Evolutionary conservation across 78 protist genomes (phyloP).

Genomic region (Corallochytrium limacisporum): DNA sequence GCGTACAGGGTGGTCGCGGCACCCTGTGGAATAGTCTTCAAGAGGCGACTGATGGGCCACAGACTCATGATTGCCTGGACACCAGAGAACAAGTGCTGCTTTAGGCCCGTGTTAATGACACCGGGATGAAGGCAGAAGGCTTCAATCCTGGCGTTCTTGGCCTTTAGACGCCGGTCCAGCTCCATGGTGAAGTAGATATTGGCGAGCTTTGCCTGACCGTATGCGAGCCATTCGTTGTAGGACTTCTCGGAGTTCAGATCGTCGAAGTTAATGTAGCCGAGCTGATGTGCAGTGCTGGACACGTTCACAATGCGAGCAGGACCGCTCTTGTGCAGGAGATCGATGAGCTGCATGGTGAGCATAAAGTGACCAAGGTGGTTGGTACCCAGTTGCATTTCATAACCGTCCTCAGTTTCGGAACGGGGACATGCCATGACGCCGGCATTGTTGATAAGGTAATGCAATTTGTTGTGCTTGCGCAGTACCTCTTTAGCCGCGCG

Average conservation of each 20-base stretch:
- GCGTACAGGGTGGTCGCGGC: neutral
- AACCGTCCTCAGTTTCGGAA: slow-evolving; percentile 3
- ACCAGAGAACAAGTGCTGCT: neutral
- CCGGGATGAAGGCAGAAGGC: neutral
- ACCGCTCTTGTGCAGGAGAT: neutral
- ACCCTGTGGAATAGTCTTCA: neutral
- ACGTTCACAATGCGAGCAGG: neutral
- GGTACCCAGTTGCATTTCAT: neutral
- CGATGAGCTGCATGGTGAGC: neutral
- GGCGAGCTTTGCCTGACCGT: neutral
- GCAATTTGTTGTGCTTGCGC: neutral
- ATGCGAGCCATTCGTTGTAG: neutral
- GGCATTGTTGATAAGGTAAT: neutral
- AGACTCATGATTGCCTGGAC: neutral
- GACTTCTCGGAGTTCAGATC: neutral
- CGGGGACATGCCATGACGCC: neutral
- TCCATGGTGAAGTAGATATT: neutral
- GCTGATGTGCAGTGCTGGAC: neutral
- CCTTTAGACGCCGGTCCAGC: neutral
- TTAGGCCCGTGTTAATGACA: neutral
- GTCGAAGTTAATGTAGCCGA: neutral
- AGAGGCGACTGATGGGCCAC: neutral
- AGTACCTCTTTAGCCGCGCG: neutral
- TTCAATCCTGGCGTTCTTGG: neutral
- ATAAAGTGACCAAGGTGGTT: slow-evolving; percentile 12